Evolutionary conservation across 2,329 filamentous ascomycete species (phyloP).

Genomic region (Colletotrichum tanaceti): DNA sequence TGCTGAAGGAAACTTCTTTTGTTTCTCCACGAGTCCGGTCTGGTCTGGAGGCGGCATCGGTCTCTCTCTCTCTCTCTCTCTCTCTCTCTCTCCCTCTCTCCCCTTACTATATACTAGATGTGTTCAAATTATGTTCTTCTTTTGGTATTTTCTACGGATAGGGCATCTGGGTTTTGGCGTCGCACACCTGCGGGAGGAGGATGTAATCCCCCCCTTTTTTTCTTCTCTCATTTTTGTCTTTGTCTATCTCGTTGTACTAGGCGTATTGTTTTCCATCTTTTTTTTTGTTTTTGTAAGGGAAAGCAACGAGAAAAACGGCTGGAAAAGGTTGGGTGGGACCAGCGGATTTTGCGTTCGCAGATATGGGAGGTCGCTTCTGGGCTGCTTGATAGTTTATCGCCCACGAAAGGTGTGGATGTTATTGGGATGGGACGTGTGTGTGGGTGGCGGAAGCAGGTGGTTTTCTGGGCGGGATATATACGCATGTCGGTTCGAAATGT

Average conservation of each 20-base stretch:
- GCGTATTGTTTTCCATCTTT: conserved; percentile 11
- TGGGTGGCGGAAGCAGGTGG: not conserved
- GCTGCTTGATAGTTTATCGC: conserved; percentile 14
- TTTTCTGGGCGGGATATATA: conserved; percentile 15
- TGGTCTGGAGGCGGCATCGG: too few relatives aligned
- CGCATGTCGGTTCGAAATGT: conserved; percentile 28
- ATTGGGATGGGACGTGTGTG: conserved; percentile 18
- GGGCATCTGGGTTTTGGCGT: conserved; percentile 26
- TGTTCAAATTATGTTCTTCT: conserved; percentile 3
- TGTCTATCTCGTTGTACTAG: conserved; percentile 9
- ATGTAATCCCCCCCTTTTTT: not conserved
- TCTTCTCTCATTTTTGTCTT: too few relatives aligned
- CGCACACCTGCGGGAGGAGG: not conserved
- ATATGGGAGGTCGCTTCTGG: conserved; percentile 19
- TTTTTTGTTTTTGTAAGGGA: conserved; percentile 8
- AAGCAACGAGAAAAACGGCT: conserved; percentile 34
- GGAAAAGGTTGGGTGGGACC: conserved; percentile 36
- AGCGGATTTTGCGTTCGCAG: conserved; percentile 36
- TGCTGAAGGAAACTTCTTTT: conserved; percentile 27
- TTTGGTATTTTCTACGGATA: conserved; percentile 27
- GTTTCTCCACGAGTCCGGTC: not conserved
- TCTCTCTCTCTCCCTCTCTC: too few relatives aligned
- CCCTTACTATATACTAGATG: conserved; percentile 30
- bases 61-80: too few relatives aligned
- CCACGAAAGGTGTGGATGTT: conserved; percentile 15